Evolutionary conservation across 208 protist genomes (phyloP).

Genomic region (Endotrypanum monterogeii): DNA sequence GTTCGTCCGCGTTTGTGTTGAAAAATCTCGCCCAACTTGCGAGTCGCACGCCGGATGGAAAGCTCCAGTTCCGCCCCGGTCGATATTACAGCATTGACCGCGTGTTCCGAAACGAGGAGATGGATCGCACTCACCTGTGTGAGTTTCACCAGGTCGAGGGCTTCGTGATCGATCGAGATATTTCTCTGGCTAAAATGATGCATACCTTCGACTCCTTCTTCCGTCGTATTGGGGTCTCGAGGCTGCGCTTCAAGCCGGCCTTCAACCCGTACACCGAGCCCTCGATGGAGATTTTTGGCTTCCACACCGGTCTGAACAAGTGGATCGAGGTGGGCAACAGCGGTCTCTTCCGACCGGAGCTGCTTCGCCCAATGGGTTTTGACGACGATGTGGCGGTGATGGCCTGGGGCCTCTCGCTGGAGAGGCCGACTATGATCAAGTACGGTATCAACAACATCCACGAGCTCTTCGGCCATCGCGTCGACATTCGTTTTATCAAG

Average conservation of each 20-base stretch:
- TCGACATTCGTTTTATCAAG: constrained; percentile 90
- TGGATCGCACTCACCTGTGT: constrained; percentile 99
- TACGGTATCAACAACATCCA: constrained; percentile 99
- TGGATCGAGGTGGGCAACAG: constrained; percentile 99
- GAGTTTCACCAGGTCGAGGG: constrained; percentile 99
- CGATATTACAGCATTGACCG: constrained; percentile 99
- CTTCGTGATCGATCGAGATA: constrained; percentile 97
- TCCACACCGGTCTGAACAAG: constrained; percentile 94
- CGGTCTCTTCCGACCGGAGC: constrained; percentile 98
- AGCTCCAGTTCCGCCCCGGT: constrained; percentile 92
- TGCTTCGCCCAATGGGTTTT: constrained; percentile 98
- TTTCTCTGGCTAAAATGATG: constrained; percentile 99
- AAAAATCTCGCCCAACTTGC: constrained; percentile 93
- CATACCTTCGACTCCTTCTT: constrained; percentile 99
- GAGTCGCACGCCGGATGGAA: constrained; percentile 44
- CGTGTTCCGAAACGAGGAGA: constrained; percentile 99
- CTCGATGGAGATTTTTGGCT: constrained; percentile 99
- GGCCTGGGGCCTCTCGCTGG: constrained; percentile 99
- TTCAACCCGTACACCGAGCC: constrained; percentile 99
- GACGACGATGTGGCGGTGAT: constrained; percentile 97
- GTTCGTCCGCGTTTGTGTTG: constrained; percentile 97
- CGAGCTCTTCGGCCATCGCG: constrained; percentile 98
- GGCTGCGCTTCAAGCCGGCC: constrained; percentile 99
- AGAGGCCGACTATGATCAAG: constrained; percentile 99
- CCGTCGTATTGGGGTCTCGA: constrained; percentile 93